Evolutionary conservation across 352 stramenopile species (phyloP).

Genomic region (Phytophthora vignae): DNA sequence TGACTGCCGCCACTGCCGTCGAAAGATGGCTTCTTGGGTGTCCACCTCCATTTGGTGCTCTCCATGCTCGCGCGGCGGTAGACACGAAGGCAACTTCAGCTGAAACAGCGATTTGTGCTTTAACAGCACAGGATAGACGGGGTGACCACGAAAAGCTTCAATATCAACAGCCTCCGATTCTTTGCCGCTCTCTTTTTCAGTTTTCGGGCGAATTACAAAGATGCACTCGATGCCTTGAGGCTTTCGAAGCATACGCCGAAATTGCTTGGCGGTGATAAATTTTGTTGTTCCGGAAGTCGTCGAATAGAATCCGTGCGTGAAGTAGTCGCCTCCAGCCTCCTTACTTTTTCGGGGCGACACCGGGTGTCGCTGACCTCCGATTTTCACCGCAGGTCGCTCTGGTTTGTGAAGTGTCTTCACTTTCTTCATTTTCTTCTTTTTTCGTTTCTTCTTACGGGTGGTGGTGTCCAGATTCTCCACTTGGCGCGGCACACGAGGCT

Average conservation of each 20-base stretch:
- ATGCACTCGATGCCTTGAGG: neutral
- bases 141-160: neutral
- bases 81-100: conserved; percentile 2
- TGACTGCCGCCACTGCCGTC: conserved; percentile 7
- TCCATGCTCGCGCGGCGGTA: conserved; percentile 7
- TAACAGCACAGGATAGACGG: conserved; percentile 2
- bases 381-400: neutral
- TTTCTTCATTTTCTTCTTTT: neutral
- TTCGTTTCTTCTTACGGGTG: neutral
- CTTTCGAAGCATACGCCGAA: neutral
- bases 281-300: neutral
- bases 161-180: neutral
- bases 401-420: neutral
- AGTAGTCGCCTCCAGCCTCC: neutral
- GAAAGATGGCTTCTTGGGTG: conserved; percentile 7
- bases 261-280: neutral
- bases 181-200: neutral
- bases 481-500: too few relatives aligned
- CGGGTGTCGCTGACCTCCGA: neutral
- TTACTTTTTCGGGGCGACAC: neutral
- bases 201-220: neutral
- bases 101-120: conserved; percentile 7
- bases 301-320: neutral
- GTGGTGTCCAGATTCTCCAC: neutral
- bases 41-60: conserved; percentile 11